phyloP scores from a whole-genome alignment of 371 early-diverging fungal species.

The Zychaea mexicana region DNA sequence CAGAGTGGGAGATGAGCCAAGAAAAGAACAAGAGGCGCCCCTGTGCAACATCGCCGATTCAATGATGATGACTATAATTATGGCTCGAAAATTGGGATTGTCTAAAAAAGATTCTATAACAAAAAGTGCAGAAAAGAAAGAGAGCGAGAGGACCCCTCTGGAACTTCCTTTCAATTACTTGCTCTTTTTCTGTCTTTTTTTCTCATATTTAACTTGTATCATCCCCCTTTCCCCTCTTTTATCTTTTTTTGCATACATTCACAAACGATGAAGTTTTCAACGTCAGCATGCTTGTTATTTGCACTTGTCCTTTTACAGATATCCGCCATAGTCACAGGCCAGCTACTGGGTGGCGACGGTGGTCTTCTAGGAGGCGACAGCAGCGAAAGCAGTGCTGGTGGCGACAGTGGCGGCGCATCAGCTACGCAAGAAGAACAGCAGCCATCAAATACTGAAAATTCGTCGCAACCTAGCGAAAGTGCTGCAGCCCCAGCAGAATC shows the following conservation, averaged over 20 bases:
- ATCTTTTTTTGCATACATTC: neutral
- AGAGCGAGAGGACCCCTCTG: too few relatives aligned
- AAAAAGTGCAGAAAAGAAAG: neutral
- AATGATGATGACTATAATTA: conserved; percentile 1
- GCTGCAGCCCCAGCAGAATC: neutral
- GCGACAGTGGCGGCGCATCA: neutral
- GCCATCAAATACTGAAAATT: neutral
- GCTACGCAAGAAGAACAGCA: conserved; percentile 1
- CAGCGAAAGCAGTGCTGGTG: neutral
- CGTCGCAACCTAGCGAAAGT: neutral
- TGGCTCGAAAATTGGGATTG: neutral
- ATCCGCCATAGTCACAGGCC: neutral
- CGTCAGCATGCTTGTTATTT: neutral
- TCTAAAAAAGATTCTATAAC: neutral
- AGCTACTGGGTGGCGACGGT: neutral
- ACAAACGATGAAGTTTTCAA: conserved; percentile 5
- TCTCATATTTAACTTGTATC: neutral
- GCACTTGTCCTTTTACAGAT: conserved; percentile 1
- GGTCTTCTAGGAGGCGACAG: neutral
- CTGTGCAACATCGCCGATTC: neutral
- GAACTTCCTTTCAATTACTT: neutral
- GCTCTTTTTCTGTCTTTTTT: neutral
- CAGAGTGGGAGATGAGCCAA: neutral
- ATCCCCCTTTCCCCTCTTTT: neutral
- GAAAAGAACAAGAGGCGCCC: neutral